These are phyloP conservation scores for Coemansia sp. DNA, from an alignment of 192 early-diverging fungal genomes.

Conservation along the genomic window DNA sequence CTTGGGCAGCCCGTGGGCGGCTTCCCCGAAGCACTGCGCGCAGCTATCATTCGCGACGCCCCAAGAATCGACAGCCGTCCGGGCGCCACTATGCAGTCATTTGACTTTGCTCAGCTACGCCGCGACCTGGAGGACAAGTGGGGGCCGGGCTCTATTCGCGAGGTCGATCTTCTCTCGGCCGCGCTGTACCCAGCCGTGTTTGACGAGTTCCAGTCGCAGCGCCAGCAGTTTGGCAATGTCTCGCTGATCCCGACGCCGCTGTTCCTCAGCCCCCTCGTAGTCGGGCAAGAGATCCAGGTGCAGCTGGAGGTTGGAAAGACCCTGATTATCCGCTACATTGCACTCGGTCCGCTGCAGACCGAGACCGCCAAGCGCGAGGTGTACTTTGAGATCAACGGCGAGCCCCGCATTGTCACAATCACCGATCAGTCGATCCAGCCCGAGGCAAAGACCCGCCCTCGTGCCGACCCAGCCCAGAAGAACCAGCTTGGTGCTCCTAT, in stretches of 20 bases:
- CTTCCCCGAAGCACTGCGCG: slow-evolving; percentile 89
- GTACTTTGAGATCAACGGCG: slow-evolving; percentile 96
- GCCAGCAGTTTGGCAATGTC: slow-evolving; percentile 84
- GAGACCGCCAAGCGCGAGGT: slow-evolving; percentile 84
- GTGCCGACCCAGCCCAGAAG: slow-evolving; percentile 76
- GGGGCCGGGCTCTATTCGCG: slow-evolving; percentile 74
- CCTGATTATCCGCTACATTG: slow-evolving; percentile 87
- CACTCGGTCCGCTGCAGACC: slow-evolving; percentile 75
- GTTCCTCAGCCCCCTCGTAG: slow-evolving; percentile 83
- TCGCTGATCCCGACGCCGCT: slow-evolving; percentile 89
- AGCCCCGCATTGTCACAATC: slow-evolving; percentile 83
- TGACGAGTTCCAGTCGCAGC: slow-evolving; percentile 73
- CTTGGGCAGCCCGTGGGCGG: slow-evolving; percentile 94
- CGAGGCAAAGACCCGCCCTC: slow-evolving; percentile 66
- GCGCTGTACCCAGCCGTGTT: slow-evolving; percentile 96
- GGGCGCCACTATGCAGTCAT: slow-evolving; percentile 74
- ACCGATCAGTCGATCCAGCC: slow-evolving; percentile 63
- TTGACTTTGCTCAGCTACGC: slow-evolving; percentile 79
- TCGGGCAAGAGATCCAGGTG: slow-evolving; percentile 89
- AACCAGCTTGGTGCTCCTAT: slow-evolving; percentile 94
- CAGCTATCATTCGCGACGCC: slow-evolving; percentile 77
- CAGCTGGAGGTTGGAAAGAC: slow-evolving; percentile 87
- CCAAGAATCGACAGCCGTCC: slow-evolving; percentile 83
- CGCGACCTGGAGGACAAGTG: slow-evolving; percentile 79
- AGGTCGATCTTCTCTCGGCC: slow-evolving; percentile 84